These are phyloP conservation scores for Thermochaetoides thermophila DNA, from an alignment of 495 filamentous ascomycete species.

Conservation along the genomic window DNA sequence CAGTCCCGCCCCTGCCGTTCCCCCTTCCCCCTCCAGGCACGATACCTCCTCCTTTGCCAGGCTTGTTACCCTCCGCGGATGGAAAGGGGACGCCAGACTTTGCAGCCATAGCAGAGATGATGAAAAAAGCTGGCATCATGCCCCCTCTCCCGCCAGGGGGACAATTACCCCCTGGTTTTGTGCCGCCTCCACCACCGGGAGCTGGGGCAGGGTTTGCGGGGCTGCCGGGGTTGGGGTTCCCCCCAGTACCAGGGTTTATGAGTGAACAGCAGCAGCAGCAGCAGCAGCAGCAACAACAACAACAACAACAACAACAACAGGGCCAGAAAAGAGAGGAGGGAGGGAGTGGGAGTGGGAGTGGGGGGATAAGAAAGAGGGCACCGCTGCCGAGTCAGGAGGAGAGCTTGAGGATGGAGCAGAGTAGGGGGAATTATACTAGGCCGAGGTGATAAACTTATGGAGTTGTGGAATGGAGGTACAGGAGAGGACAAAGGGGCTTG, in stretches of 20 bases:
- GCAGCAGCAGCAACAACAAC: conserved; percentile 1
- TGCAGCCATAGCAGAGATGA: conserved; percentile 49
- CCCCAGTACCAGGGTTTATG: conserved; percentile 15
- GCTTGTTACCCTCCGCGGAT: conserved; percentile 36
- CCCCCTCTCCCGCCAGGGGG: conserved; percentile 36
- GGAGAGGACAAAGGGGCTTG: too few species aligned
- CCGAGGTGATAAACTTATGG: too few species aligned
- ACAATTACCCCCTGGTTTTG: conserved; percentile 34
- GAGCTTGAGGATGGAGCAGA: conserved; percentile 61
- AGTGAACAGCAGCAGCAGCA: background rate
- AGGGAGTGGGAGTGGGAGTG: conserved; percentile 5
- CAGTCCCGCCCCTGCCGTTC: conserved; percentile 17
- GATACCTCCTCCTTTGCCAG: conserved; percentile 35
- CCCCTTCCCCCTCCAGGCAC: conserved; percentile 26
- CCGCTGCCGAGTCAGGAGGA: conserved; percentile 74
- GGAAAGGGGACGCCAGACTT: conserved; percentile 50
- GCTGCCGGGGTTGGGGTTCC: conserved; percentile 12
- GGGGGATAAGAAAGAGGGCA: conserved; percentile 33
- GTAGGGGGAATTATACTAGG: conserved; percentile 45
- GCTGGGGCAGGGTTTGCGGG: conserved; percentile 35
- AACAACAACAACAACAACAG: too few species aligned
- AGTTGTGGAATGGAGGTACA: too few species aligned
- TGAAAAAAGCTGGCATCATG: conserved; percentile 38
- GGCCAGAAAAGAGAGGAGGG: background rate
- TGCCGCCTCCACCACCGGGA: conserved; percentile 34